Base-by-base conservation (phyloP, 495 filamentous ascomycete genomes). In the Neurospora sp. region DNA sequence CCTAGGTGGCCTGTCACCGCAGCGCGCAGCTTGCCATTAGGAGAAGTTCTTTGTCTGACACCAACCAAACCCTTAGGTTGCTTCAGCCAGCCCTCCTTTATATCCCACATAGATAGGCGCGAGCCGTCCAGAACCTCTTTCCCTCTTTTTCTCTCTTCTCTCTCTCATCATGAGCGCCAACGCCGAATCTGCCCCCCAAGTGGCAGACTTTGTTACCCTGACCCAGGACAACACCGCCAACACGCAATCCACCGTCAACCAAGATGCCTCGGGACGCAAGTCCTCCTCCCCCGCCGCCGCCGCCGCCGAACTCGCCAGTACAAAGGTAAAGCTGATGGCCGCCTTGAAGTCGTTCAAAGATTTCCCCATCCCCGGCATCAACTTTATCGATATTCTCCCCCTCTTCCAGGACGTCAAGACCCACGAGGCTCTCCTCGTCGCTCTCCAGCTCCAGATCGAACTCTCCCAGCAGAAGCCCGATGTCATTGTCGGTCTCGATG, bases 311-410 rank as follows among this genome's bases (percentile, higher is more conserved):
- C 91, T 96, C 93, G 84, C 93, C 93, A 84, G 89, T 94, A 90
- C 93, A 91, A 93, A 93, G 89, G 88, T 93, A 91, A 92, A 81
- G 76, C 83, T 89, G 61, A 78, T 82, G 74, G 80, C 82, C 70
- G 80, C 85, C 68, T 82, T 88, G 38, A 83, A 83, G 80, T 91
- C 92, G 82, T 97, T 92, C 84, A 91, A 92, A 73, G 94, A 99
- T 87, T 98, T 99, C 84, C 96, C 96, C 41, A 90, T 91, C 69
- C 91, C 92, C 7, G 96, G 96, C 81, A 94, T 99, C 80, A 87
- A 97, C 72, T 99, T 99, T 83, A 93, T 98, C 87, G 96, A 99
- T 83, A 98, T 99, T 84, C 89, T 99, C 73, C 96, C 96, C 40
- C 91, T 99, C 76, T 99, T 99, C 86, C 90, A 91, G 81, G 86